Percentiles rank a stretch among this genome's conserved stretches.
Evolutionary conservation across 805 yeast species (phyloP).

Genomic region (Blastobotrys chiropterorum): DNA sequence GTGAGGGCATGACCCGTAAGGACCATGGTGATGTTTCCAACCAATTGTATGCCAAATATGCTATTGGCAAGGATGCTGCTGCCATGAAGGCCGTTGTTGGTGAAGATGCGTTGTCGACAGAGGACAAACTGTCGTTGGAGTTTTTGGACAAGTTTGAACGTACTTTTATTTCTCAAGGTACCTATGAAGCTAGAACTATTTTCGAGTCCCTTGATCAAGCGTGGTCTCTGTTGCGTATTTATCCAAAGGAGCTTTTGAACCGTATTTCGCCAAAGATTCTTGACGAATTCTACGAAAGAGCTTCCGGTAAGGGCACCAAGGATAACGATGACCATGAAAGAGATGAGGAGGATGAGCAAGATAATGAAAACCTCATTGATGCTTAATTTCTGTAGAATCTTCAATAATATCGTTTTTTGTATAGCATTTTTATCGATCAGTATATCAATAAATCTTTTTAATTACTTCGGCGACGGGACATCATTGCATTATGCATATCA

Average conservation of each 20-base stretch:
- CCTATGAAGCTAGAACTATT: slow-evolving; percentile 90
- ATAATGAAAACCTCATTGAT: slow-evolving; percentile 32
- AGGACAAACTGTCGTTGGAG: slow-evolving; percentile 95
- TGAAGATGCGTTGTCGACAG: slow-evolving; percentile 97
- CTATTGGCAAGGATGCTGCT: slow-evolving; percentile 99
- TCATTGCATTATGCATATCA: no score
- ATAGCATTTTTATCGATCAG: background rate
- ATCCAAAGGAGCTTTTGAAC: slow-evolving; percentile 97
- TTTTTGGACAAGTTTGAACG: slow-evolving; percentile 97
- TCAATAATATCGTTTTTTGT: slow-evolving; percentile 1
- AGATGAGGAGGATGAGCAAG: slow-evolving; percentile 32
- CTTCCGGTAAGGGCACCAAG: slow-evolving; percentile 20
- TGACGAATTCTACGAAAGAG: slow-evolving; percentile 91
- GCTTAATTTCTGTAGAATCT: slow-evolving; percentile 22
- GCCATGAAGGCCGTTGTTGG: slow-evolving; percentile 99
- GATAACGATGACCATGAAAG: slow-evolving; percentile 40
- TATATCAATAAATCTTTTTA: background rate
- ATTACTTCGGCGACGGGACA: no score
- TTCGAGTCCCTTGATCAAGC: slow-evolving; percentile 96
- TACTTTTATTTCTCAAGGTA: slow-evolving; percentile 92
- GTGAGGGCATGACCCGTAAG: slow-evolving; percentile 99
- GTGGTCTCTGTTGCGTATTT: slow-evolving; percentile 95
- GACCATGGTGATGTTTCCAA: slow-evolving; percentile 99
- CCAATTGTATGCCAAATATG: slow-evolving; percentile 97
- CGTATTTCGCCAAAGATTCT: slow-evolving; percentile 97